Base-by-base conservation (phyloP, 163 green algal genomes). In the Coccomyxa subellipsoidea region DNA sequence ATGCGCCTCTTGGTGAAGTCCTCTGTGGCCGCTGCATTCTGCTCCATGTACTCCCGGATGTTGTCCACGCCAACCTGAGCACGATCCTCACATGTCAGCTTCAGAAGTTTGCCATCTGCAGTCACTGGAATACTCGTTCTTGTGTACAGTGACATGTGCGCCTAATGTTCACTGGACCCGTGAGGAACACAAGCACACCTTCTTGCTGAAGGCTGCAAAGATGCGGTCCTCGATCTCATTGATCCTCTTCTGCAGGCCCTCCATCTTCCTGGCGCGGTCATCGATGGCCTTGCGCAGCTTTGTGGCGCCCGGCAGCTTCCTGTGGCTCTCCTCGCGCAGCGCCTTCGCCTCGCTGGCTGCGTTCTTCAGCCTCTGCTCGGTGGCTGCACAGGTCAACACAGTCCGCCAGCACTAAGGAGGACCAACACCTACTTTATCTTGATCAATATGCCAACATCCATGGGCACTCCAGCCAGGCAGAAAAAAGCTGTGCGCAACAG, bases 1-100 rank as follows among this genome's bases (percentile, higher is more conserved):
- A 32, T 36, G 29, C 88, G 7, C 77, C 85, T 72, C 87, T 93
- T 85, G 23, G 78, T 66, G 27, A 83, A 79, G 34, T 93, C 85
- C 78, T 90, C 81, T 23, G 80, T 77, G 69, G 78, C 86, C 54
- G 91, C 79, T 79, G 85, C 79, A 23, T 87, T 38, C 72, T 89
- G 53, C 54, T 82, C 79, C 69, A 89, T 93, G 38, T 95, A 97
- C 89, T 98, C 94, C 27, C 94, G 91, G 38, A 98, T 96, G 87
- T 89, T 96, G 35, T 78, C 47, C 59, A 99, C 91, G 39, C 96
- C 95, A 38, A 96, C 87, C 53, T 89, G 85, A 81, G 80, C 71
- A 91, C 85, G n/a, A n/a, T n/a, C n/a, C n/a, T n/a, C n/a, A n/a
- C n/a, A n/a, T n/a, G n/a, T n/a, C n/a, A n/a, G n/a, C n/a, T n/a